Percentiles rank a stretch among this genome's conserved stretches.
Conservation (phyloP, 1,139 yeast species). For the Hyphopichia pseudoburtonii region DNA sequence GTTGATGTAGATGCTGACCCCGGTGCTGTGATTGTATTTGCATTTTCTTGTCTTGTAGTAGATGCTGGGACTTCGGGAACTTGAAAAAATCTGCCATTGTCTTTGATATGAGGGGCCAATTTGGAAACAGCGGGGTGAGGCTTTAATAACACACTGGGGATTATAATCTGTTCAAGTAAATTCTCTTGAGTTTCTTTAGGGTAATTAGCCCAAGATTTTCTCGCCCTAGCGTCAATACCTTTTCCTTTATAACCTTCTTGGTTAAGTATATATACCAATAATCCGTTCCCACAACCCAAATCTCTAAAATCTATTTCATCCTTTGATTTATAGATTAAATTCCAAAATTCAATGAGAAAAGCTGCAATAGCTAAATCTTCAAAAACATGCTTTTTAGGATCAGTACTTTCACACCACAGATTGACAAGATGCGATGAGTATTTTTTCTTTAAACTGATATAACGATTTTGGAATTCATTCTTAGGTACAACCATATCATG, state of each 20-base stretch:
- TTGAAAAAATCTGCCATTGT: slow-evolving; percentile 62
- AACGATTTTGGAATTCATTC: slow-evolving; percentile 79
- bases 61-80: slow-evolving; percentile 29
- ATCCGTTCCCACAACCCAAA: slow-evolving; percentile 94
- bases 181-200: slow-evolving; percentile 58
- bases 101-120: slow-evolving; percentile 52
- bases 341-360: slow-evolving; percentile 88
- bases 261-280: slow-evolving; percentile 70
- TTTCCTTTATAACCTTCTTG: slow-evolving; percentile 80
- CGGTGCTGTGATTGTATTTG: no score
- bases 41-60: neutral
- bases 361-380: slow-evolving; percentile 97
- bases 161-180: slow-evolving; percentile 72
- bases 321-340: slow-evolving; percentile 48
- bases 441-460: slow-evolving; percentile 76
- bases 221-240: slow-evolving; percentile 86
- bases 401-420: slow-evolving; percentile 89
- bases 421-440: slow-evolving; percentile 77
- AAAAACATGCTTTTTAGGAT: slow-evolving; percentile 93
- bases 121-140: slow-evolving; percentile 64
- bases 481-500: slow-evolving; percentile 87
- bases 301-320: slow-evolving; percentile 74
- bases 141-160: slow-evolving; percentile 69
- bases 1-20: neutral
- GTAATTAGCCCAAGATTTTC: slow-evolving; percentile 84